Evolutionary conservation across 2,329 filamentous ascomycete species (phyloP).

Genomic region (Clonostachys byssicola): DNA sequence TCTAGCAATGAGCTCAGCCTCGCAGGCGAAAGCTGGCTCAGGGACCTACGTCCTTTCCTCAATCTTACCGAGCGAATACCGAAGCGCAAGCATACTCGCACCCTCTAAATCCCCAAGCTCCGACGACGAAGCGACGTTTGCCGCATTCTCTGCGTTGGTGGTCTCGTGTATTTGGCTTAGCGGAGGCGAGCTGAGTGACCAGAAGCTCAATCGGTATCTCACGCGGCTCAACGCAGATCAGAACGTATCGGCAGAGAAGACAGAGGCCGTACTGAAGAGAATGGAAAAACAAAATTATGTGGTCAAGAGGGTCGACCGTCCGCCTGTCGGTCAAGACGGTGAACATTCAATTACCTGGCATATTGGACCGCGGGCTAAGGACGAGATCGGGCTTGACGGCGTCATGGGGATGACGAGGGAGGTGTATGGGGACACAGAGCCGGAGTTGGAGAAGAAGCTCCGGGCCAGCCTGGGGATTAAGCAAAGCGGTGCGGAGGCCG

Average conservation of each 20-base stretch:
- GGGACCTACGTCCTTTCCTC: conserved; percentile 76
- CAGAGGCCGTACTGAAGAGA: conserved; percentile 67
- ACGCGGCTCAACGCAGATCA: conserved; percentile 70
- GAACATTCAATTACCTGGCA: conserved; percentile 79
- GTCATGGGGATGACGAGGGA: conserved; percentile 66
- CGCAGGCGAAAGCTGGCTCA: conserved; percentile 50
- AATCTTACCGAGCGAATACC: conserved; percentile 65
- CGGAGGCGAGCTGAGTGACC: conserved; percentile 70
- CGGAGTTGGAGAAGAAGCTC: conserved; percentile 56
- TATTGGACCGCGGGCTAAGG: conserved; percentile 78
- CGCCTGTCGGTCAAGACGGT: conserved; percentile 47
- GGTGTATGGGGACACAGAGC: conserved; percentile 49
- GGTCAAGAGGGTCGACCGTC: conserved; percentile 64
- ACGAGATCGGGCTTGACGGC: conserved; percentile 77
- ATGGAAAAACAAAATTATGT: conserved; percentile 84
- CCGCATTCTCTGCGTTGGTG: conserved; percentile 75
- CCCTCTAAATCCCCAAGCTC: conserved; percentile 63
- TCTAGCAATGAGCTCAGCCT: conserved; percentile 36
- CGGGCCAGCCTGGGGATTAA: conserved; percentile 56
- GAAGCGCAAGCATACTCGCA: conserved; percentile 59
- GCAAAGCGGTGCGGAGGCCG: not conserved
- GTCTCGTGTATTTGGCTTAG: conserved; percentile 73
- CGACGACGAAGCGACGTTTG: conserved; percentile 73
- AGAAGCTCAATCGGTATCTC: conserved; percentile 74
- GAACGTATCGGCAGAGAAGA: conserved; percentile 71